phyloP scores from a whole-genome alignment of 371 early-diverging fungal species.

The Apophysomyces sp. region DNA sequence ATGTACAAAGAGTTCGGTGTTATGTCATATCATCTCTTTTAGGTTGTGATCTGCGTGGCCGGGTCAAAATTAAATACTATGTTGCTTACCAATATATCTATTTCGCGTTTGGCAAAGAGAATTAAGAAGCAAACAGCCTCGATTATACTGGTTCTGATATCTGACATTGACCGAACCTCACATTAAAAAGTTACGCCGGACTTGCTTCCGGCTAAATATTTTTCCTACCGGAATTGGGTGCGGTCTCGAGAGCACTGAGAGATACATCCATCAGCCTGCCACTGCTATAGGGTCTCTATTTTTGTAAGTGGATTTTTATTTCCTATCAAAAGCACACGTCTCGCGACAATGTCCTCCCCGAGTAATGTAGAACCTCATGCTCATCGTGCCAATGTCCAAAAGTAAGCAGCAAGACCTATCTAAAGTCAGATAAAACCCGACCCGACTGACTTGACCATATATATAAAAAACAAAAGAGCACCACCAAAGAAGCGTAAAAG shows the following conservation, averaged over 20 bases:
- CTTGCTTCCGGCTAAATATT: background rate
- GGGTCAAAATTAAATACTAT: no score
- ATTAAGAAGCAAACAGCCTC: no score
- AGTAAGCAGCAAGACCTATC: background rate
- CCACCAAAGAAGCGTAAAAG: constrained; percentile 4
- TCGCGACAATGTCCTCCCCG: background rate
- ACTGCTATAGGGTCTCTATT: background rate
- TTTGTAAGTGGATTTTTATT: background rate
- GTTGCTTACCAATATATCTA: no score
- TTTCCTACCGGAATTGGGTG: background rate
- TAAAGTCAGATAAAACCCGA: constrained; percentile 3
- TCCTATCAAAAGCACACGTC: background rate
- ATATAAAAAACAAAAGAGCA: background rate
- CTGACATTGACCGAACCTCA: no score
- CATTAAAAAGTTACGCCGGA: no score
- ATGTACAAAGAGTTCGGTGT: no score
- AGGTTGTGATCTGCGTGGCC: no score
- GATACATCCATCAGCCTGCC: background rate
- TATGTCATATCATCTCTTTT: no score
- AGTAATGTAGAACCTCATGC: background rate
- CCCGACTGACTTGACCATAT: background rate
- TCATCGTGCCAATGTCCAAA: background rate
- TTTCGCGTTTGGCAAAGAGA: no score
- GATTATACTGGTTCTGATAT: no score
- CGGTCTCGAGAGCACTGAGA: background rate